Conservation (phyloP, 768 basidiomycete species). For the Vararia minispora region DNA sequence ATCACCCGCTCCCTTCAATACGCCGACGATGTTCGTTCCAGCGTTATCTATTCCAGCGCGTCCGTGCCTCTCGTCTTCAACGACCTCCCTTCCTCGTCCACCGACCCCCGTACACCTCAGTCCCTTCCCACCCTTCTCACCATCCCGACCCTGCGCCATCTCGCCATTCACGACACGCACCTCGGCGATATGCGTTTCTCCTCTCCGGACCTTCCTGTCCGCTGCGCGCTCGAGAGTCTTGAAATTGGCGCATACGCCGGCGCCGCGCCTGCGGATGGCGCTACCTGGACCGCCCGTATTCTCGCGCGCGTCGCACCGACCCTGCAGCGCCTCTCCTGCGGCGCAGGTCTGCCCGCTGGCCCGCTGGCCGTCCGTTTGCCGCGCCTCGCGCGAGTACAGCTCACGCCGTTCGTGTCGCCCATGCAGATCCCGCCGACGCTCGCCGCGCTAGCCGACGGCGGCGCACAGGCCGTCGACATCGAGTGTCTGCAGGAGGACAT, state of each 20-base stretch:
- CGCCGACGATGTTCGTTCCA: background rate
- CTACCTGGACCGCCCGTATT: conserved; percentile 8
- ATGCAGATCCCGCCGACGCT: conserved; percentile 6
- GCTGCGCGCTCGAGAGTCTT: conserved; percentile 6
- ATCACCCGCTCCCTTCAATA: conserved; percentile 6
- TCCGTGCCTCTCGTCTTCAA: background rate
- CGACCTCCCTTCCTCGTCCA: background rate
- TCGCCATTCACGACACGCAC: conserved; percentile 9
- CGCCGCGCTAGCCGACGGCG: conserved; percentile 4
- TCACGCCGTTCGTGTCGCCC: conserved; percentile 13
- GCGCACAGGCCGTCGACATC: conserved; percentile 8
- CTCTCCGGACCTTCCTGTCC: conserved; percentile 1
- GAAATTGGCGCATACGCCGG: conserved; percentile 11
- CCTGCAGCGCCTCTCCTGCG: conserved; percentile 4
- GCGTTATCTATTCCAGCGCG: background rate
- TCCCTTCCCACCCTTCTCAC: conserved; percentile 7
- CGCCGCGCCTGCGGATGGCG: conserved; percentile 8
- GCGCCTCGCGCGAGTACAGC: conserved; percentile 4
- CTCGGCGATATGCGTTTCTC: conserved; percentile 11
- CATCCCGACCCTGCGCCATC: conserved; percentile 8
- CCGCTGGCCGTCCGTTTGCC: conserved; percentile 7
- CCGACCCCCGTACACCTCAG: background rate
- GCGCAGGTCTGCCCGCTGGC: conserved; percentile 2
- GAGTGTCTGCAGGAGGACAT: conserved; percentile 12
- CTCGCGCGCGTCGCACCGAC: conserved; percentile 4